A percentile compares a stretch with the other conserved stretches of the same genome.
These are phyloP conservation scores for Hyaloscypha hepaticicola DNA, from an alignment of 495 filamentous ascomycete genomes.

Conservation along the genomic window DNA sequence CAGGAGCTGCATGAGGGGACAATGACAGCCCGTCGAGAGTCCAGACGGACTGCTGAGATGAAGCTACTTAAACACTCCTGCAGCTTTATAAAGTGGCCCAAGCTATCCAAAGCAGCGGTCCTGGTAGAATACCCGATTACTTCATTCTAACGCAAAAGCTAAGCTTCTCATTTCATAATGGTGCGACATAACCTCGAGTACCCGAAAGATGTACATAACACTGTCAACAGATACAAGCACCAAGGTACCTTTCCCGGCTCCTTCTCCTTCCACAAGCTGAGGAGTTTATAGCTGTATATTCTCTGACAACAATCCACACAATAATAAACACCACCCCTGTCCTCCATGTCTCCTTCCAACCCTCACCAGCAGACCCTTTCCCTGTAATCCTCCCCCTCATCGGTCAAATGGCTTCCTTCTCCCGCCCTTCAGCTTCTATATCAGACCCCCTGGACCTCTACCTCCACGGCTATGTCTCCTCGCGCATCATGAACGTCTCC, in stretches of 20 bases:
- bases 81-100: not conserved
- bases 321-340: constrained; percentile 77
- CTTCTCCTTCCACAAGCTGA: not conserved
- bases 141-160: not conserved
- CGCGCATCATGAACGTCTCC: constrained; percentile 65
- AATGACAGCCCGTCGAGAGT: not conserved
- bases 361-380: constrained; percentile 59
- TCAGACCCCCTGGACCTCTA: constrained; percentile 71
- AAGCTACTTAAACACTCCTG: not conserved
- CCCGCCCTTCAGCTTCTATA: constrained; percentile 47
- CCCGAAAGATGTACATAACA: constrained; percentile 23
- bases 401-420: constrained; percentile 74
- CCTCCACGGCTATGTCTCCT: constrained; percentile 82
- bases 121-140: not conserved
- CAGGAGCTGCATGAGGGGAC: not conserved
- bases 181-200: constrained; percentile 27
- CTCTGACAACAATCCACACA: constrained; percentile 69
- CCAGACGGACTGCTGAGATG: too few species aligned
- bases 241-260: constrained; percentile 19
- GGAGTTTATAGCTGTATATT: constrained; percentile 49
- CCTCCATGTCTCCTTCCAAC: constrained; percentile 81
- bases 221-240: constrained; percentile 30
- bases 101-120: not conserved
- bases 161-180: constrained; percentile 13
- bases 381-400: constrained; percentile 84